phyloP scores from a whole-genome alignment of 192 early-diverging fungal species.

The Coemansia sp. region DNA sequence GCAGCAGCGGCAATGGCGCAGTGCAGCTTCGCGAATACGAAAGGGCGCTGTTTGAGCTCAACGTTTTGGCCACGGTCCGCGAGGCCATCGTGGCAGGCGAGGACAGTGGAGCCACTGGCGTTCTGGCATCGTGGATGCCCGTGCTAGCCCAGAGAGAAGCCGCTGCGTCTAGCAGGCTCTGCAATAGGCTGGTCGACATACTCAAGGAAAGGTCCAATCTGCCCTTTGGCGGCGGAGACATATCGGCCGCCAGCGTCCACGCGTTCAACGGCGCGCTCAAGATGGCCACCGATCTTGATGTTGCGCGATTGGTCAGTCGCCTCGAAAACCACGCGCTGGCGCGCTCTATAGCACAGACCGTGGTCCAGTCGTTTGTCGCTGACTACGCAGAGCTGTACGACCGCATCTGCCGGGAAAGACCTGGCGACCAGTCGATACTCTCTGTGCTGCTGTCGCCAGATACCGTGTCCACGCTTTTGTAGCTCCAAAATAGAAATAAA shows the following conservation, averaged over 20 bases:
- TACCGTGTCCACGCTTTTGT: conserved; percentile 10
- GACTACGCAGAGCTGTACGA: conserved; percentile 22
- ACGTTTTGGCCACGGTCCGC: conserved; percentile 15
- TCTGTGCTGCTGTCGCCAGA: conserved; percentile 8
- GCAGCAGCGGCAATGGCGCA: neutral
- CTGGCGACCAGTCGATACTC: neutral
- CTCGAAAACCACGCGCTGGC: conserved; percentile 27
- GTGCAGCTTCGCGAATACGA: conserved; percentile 20
- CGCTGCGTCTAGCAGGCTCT: conserved; percentile 5
- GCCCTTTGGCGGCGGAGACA: conserved; percentile 9
- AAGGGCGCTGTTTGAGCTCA: conserved; percentile 31
- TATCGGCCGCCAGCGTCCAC: neutral
- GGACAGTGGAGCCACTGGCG: neutral
- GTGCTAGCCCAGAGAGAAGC: neutral
- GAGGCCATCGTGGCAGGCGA: neutral
- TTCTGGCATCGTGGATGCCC: neutral
- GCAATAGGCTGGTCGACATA: conserved; percentile 11
- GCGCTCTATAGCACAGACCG: neutral
- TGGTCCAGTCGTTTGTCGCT: conserved; percentile 17
- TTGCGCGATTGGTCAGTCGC: conserved; percentile 19
- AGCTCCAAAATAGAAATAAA: neutral
- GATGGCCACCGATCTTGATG: conserved; percentile 30
- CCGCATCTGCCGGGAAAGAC: neutral
- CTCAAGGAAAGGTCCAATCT: conserved; percentile 25
- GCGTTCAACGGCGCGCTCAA: conserved; percentile 27